Evolutionary conservation across 2,329 filamentous ascomycete species (phyloP).

Genomic region (Magnaporthiopsis incrustans): DNA sequence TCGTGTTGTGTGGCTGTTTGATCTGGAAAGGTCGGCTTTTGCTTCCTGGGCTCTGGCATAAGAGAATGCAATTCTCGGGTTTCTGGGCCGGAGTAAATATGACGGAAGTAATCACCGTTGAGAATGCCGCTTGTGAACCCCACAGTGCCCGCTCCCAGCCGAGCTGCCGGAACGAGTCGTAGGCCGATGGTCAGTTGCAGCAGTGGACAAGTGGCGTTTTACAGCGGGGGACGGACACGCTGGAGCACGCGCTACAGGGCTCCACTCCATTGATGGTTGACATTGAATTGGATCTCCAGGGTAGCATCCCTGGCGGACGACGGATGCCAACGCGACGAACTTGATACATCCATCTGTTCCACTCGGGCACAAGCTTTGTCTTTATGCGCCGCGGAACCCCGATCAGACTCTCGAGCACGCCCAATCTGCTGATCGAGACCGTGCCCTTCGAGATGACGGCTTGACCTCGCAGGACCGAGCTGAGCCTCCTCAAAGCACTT

Average conservation of each 20-base stretch:
- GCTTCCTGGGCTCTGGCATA: too few species aligned
- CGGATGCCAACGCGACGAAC: too few species aligned
- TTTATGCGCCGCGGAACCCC: not conserved
- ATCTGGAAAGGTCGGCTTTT: too few species aligned
- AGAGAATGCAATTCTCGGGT: too few species aligned
- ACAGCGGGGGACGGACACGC: too few species aligned
- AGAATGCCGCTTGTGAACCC: too few species aligned
- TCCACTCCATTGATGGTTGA: not conserved
- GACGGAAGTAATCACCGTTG: too few species aligned
- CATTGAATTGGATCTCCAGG: not conserved
- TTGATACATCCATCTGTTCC: too few species aligned
- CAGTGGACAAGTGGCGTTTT: not conserved
- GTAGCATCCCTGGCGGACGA: too few species aligned
- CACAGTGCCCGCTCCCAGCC: too few species aligned
- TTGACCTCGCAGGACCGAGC: conserved; percentile 8
- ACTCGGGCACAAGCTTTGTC: not conserved
- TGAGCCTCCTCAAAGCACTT: not conserved
- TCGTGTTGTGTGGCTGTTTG: too few species aligned
- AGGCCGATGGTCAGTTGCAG: not conserved
- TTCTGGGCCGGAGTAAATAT: too few species aligned
- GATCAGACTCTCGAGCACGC: not conserved
- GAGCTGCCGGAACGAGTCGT: not conserved
- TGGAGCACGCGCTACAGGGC: not conserved
- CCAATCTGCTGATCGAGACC: not conserved
- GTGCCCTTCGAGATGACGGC: conserved; percentile 4